phyloP scores from a whole-genome alignment of 1,139 yeast genomes.

The Magnusiomyces sp. region DNA sequence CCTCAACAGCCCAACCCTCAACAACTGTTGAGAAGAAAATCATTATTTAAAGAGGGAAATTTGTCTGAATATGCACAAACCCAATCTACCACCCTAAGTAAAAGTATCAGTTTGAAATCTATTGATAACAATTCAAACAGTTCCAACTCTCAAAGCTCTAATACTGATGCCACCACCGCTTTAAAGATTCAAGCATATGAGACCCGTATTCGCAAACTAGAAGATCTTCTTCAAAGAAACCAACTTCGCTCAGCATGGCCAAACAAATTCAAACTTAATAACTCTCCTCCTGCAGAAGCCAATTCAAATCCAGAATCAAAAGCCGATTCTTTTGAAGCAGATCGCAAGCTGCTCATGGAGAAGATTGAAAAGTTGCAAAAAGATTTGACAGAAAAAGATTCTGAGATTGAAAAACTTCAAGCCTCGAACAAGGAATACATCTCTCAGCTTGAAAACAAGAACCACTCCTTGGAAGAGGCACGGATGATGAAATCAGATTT shows the following conservation, averaged over 20 bases:
- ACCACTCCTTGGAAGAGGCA: slow-evolving; percentile 18
- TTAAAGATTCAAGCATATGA: slow-evolving; percentile 26
- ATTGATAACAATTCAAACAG: background rate
- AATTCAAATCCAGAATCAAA: background rate
- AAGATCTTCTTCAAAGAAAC: slow-evolving; percentile 32
- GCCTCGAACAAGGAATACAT: slow-evolving; percentile 26
- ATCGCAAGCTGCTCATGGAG: slow-evolving; percentile 12
- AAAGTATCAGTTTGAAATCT: background rate
- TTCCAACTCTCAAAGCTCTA: background rate
- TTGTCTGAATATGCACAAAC: slow-evolving; percentile 11
- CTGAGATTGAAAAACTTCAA: slow-evolving; percentile 23
- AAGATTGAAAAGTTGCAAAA: slow-evolving; percentile 22
- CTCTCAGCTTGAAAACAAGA: slow-evolving; percentile 18
- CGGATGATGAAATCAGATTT: slow-evolving; percentile 49
- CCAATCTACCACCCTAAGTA: background rate
- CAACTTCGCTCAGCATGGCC: slow-evolving; percentile 20
- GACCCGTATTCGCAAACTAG: slow-evolving; percentile 33
- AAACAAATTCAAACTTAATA: slow-evolving; percentile 8
- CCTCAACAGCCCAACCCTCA: slow-evolving; percentile 3
- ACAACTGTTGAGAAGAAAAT: slow-evolving; percentile 2
- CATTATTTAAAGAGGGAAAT: slow-evolving; percentile 13
- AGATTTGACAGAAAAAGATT: slow-evolving; percentile 19
- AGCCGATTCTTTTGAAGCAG: slow-evolving; percentile 3
- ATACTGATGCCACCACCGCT: slow-evolving; percentile 7
- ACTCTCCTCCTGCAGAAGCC: background rate